Conservation (phyloP, 768 basidiomycete genomes). For the Cantharellus anzutake region DNA sequence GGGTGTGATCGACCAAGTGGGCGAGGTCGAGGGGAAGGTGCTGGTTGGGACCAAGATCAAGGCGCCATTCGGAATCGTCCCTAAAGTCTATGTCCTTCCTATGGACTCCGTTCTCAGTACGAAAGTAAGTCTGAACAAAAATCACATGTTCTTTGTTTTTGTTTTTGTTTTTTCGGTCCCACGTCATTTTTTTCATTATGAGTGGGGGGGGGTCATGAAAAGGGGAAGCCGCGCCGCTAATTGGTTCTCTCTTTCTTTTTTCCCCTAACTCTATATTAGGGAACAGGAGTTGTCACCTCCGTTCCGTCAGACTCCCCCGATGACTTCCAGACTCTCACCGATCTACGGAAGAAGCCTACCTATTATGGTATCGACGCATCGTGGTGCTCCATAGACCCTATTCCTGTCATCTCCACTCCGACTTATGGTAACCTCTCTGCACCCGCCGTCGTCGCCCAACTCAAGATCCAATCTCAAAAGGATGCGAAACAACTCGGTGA, state of each 20-base stretch:
- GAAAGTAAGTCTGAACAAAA: conserved; percentile 31
- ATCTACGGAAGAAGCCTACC: conserved; percentile 89
- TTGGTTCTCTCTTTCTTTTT: too few relatives aligned
- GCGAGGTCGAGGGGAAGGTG: conserved; percentile 58
- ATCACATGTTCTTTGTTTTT: not conserved
- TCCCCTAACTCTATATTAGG: conserved; percentile 23
- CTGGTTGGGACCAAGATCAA: conserved; percentile 79
- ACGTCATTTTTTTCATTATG: too few relatives aligned
- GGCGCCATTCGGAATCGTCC: conserved; percentile 64
- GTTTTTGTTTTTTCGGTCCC: not conserved
- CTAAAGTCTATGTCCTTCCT: conserved; percentile 89
- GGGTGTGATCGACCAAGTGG: conserved; percentile 52
- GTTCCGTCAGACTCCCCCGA: conserved; percentile 98
- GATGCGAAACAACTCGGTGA: conserved; percentile 85
- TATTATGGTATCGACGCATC: conserved; percentile 86
- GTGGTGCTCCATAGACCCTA: conserved; percentile 71
- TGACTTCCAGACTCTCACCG: conserved; percentile 76
- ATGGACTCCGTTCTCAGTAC: conserved; percentile 97
- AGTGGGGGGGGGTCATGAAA: too few relatives aligned
- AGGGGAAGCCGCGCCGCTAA: too few relatives aligned
- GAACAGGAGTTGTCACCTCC: conserved; percentile 95
- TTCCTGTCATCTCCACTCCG: conserved; percentile 75
- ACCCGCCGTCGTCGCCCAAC: conserved; percentile 57
- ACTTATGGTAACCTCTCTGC: conserved; percentile 89
- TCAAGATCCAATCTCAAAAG: conserved; percentile 92